A percentile compares a stretch with the other conserved stretches of the same genome.
Conservation (phyloP, 345 rosid species). For the Salix arbutifolia region DNA sequence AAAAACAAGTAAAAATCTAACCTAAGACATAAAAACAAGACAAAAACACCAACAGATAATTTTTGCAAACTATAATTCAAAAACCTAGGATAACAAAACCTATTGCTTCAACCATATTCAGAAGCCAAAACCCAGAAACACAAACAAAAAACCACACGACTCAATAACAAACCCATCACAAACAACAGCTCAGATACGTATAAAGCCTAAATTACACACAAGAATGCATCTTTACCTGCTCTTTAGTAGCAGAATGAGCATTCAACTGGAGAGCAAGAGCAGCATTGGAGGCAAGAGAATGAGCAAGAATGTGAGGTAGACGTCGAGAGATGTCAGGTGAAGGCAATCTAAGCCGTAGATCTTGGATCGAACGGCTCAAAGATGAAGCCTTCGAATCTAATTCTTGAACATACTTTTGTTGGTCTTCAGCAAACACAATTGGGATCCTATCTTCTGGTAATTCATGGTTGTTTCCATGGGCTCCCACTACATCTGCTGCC, state of each 20-base stretch:
- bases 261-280: slow-evolving; percentile 88
- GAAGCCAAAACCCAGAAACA: neutral
- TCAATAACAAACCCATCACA: neutral
- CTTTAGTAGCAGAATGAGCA: slow-evolving; percentile 88
- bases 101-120: neutral
- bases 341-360: slow-evolving; percentile 77
- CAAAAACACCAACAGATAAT: neutral
- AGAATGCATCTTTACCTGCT: slow-evolving; percentile 47
- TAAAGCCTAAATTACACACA: neutral
- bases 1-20: neutral
- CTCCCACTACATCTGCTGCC: slow-evolving; percentile 94
- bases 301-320: slow-evolving; percentile 86
- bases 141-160: neutral
- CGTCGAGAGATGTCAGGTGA: slow-evolving; percentile 87
- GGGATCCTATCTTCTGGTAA: slow-evolving; percentile 43
- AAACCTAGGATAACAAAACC: neutral
- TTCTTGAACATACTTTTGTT: slow-evolving; percentile 61
- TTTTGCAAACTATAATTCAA: too few species aligned
- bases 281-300: slow-evolving; percentile 86
- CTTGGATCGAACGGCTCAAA: slow-evolving; percentile 79
- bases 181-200: neutral
- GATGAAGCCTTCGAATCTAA: slow-evolving; percentile 60
- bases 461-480: slow-evolving; percentile 46
- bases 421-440: slow-evolving; percentile 52
- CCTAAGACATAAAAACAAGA: neutral